phyloP scores from a whole-genome alignment of 306 rosid species.

The Carpinus viminea region DNA sequence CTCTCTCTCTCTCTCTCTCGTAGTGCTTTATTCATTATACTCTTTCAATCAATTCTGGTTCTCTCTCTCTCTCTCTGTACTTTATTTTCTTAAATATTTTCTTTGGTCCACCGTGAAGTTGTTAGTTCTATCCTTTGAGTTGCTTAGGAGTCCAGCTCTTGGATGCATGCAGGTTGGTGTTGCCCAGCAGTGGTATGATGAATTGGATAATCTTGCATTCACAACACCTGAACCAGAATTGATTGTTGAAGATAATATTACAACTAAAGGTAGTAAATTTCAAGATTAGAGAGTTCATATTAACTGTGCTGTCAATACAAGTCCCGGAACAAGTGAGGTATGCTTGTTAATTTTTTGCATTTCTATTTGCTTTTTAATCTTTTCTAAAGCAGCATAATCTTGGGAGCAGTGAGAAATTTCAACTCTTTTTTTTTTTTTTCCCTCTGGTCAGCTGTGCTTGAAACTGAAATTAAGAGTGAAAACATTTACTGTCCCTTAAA shows the following conservation, averaged over 20 bases:
- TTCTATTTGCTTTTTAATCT: neutral
- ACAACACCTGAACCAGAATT: slow-evolving; percentile 50
- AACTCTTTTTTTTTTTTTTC: neutral
- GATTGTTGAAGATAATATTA: slow-evolving; percentile 36
- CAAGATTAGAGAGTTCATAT: slow-evolving; percentile 44
- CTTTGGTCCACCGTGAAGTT: neutral
- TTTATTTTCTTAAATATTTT: slow-evolving; percentile 14
- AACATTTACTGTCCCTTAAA: neutral
- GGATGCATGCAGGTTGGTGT: slow-evolving; percentile 56
- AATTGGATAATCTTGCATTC: slow-evolving; percentile 67
- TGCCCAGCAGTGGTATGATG: slow-evolving; percentile 88
- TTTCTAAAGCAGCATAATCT: neutral
- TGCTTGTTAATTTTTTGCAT: slow-evolving; percentile 12
- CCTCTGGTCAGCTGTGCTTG: neutral
- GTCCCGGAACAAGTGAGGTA: slow-evolving; percentile 97
- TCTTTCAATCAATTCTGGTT: no score
- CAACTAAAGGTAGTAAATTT: slow-evolving; percentile 26
- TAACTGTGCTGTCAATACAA: slow-evolving; percentile 54
- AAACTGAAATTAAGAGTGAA: neutral
- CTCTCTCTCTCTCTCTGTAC: no score
- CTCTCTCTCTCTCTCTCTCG: slow-evolving; percentile 6
- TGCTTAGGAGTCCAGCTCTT: slow-evolving; percentile 32
- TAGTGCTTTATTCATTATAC: no score
- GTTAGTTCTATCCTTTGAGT: slow-evolving; percentile 21
- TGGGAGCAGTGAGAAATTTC: neutral